A percentile compares a stretch with the other conserved stretches of the same genome.
These are phyloP conservation scores for Tetrapisispora phaffii DNA, from an alignment of 805 yeast genomes.

Conservation along the genomic window DNA sequence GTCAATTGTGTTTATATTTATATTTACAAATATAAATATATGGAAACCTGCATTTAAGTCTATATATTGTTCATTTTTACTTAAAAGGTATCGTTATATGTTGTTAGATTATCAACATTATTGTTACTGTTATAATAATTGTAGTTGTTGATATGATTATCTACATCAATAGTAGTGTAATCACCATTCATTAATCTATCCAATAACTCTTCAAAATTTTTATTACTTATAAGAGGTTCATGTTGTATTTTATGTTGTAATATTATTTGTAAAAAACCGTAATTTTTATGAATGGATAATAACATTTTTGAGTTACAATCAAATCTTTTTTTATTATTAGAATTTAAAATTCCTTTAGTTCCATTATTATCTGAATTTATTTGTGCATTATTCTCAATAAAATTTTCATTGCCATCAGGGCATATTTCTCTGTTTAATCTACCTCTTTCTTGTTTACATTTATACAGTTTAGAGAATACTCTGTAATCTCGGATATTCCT, in stretches of 20 bases:
- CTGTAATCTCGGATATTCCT: slow-evolving; percentile 1
- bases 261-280: slow-evolving; percentile 1
- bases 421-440: neutral
- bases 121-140: neutral
- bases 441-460: slow-evolving; percentile 1
- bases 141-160: neutral
- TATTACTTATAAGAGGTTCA: neutral
- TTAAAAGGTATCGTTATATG: neutral
- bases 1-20: too few species aligned
- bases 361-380: neutral
- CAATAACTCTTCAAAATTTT: neutral
- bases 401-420: too few species aligned
- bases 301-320: slow-evolving; percentile 2
- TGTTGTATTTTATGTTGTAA: slow-evolving; percentile 3
- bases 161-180: slow-evolving; percentile 1
- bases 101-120: neutral
- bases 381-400: neutral
- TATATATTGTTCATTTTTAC: neutral
- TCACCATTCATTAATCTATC: slow-evolving; percentile 1
- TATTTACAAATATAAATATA: too few species aligned
- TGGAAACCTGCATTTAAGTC: neutral
- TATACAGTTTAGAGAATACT: slow-evolving; percentile 2
- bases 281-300: slow-evolving; percentile 1
- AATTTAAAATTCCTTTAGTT: neutral
- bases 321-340: neutral